phyloP scores from a whole-genome alignment of 2,329 filamentous ascomycete species.

The Chaetomium globosum region DNA sequence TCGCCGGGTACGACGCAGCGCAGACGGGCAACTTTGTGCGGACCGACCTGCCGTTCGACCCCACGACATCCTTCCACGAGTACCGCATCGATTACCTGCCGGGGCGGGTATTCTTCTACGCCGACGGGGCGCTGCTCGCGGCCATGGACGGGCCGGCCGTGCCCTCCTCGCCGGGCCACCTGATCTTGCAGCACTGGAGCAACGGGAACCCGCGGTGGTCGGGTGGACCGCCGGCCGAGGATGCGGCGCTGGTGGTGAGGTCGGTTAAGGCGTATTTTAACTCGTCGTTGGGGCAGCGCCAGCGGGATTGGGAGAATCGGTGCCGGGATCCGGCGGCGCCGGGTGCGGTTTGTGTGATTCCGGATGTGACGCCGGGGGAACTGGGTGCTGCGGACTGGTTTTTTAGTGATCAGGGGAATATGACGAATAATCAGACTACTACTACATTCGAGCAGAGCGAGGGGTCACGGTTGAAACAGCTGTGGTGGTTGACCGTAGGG shows the following conservation, averaged over 20 bases:
- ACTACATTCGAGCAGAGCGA: conserved; percentile 39
- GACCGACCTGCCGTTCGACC: conserved; percentile 65
- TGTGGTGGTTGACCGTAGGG: conserved; percentile 3
- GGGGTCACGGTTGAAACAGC: conserved; percentile 9
- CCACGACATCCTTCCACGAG: conserved; percentile 69
- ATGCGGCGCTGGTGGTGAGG: conserved; percentile 65
- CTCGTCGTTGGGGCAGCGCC: conserved; percentile 54
- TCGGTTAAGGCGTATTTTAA: conserved; percentile 84
- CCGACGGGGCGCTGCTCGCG: conserved; percentile 61
- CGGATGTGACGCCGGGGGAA: conserved; percentile 47
- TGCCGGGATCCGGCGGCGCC: conserved; percentile 47
- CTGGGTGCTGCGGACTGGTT: conserved; percentile 48
- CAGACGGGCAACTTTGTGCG: conserved; percentile 61
- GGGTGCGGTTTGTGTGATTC: conserved; percentile 54
- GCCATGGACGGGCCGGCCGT: conserved; percentile 60
- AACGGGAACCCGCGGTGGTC: conserved; percentile 75
- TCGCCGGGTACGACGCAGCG: conserved; percentile 64
- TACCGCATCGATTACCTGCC: conserved; percentile 77
- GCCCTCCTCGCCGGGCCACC: conserved; percentile 63
- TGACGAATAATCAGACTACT: conserved; percentile 54
- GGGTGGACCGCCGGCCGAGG: conserved; percentile 64
- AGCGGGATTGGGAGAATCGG: conserved; percentile 45
- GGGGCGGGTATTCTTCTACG: conserved; percentile 67
- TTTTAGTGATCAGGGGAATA: conserved; percentile 52
- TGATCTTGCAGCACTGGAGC: conserved; percentile 77